Evolutionary conservation across 768 basidiomycete genomes (phyloP).

Genomic region (Boletellus ananiceps): DNA sequence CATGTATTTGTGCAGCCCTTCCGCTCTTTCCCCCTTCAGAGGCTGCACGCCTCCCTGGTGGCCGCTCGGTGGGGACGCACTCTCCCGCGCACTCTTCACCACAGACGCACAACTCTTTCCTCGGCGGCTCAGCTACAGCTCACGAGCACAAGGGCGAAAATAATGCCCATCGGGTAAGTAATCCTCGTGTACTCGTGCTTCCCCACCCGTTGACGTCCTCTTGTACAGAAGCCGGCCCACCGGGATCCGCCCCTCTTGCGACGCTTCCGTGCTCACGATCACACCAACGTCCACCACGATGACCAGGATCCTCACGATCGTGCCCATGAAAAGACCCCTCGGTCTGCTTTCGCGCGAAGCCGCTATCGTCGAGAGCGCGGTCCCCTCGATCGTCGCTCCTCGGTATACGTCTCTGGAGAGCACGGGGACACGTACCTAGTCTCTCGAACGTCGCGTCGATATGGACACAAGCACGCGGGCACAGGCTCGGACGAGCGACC

Average conservation of each 20-base stretch:
- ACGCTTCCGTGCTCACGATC: slow-evolving; percentile 6
- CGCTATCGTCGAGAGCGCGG: slow-evolving; percentile 13
- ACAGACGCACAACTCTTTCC: neutral
- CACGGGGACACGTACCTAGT: slow-evolving; percentile 28
- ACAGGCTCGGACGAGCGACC: neutral
- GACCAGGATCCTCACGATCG: neutral
- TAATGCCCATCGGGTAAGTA: slow-evolving; percentile 7
- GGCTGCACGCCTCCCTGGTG: slow-evolving; percentile 36
- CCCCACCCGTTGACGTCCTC: neutral
- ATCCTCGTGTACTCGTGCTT: neutral
- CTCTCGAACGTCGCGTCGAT: slow-evolving; percentile 5
- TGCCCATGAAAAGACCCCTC: slow-evolving; percentile 6
- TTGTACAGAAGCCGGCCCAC: neutral
- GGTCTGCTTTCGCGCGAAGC: slow-evolving; percentile 19
- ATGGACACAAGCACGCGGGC: neutral
- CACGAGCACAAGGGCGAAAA: neutral
- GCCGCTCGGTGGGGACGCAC: slow-evolving; percentile 11
- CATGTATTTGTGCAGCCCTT: slow-evolving; percentile 42
- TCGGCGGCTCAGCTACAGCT: neutral
- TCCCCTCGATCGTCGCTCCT: slow-evolving; percentile 16
- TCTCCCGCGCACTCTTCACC: neutral
- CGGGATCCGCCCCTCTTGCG: slow-evolving; percentile 18
- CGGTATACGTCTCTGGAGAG: slow-evolving; percentile 21
- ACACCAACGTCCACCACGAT: neutral
- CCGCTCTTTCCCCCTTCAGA: slow-evolving; percentile 35